Base-by-base conservation (phyloP, 257 asterid genomes). In the Nicotiana tabacum region DNA sequence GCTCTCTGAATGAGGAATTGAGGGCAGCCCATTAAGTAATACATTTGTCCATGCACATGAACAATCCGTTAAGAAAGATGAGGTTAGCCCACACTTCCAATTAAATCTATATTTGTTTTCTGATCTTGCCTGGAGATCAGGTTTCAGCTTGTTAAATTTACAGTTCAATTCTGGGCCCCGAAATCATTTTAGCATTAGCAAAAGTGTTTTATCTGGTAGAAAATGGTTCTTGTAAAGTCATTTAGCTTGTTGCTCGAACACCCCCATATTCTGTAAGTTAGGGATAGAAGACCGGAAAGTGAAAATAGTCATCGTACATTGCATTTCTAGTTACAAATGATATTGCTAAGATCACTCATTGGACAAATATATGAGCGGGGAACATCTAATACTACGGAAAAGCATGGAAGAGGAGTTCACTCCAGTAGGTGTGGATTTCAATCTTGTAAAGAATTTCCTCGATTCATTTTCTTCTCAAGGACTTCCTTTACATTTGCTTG, bases 381-480 rank as follows among this genome's bases (percentile, higher is more conserved):
- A 87, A 89, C 91, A 43, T 90, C 93, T 3, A 87, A 82, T 84
- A 89, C 81, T 46, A 80, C 82, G 29, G 94, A 88, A 55, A 21
- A 94, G 85, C 85, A 88, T 85, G 95, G 92, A 92, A 29, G 88
- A 87, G 13, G 98, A 94, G 82, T 88, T 96, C 27, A 87, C 88
- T 58, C 97, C 98, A 0, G 93, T 94, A 74, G 99, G 94, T 85
- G 97, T 94, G 53, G 97, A 96, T 90, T 82, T 94, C 84, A 96
- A 96, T 90, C 97, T 96, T 32, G 97, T 96, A 60, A 91, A 94
- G 85, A 96, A 91, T 83, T 81, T 96, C 81, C 94, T 94, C 0
- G 97, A 92, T 39, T 94, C 98, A 0, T 91, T 88, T 88, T 91
- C 98, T 33, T 92, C 94, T 76, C 99, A 94, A 76, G 99, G 99